Base-by-base conservation (phyloP, 2,329 filamentous ascomycete species). In the Phyllosticta citribraziliensis region DNA sequence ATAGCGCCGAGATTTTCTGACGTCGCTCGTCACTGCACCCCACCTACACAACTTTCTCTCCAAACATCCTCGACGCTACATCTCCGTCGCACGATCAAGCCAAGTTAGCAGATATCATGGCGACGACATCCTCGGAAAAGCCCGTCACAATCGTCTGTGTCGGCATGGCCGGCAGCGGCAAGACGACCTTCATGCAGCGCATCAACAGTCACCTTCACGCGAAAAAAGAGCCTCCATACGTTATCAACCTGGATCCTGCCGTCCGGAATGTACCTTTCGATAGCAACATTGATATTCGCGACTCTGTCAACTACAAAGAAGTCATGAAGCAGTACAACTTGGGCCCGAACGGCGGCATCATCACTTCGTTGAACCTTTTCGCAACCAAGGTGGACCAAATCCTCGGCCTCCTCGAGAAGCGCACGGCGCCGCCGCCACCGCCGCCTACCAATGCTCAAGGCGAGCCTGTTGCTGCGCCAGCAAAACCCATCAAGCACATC, bases 271-370 rank as follows among this genome's bases (percentile, higher is more conserved):
- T 97, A 6, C 94, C 95, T 2, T 99, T 97, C 72, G 93, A 96
- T 67, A 86, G 88, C 74, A 99, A 99, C 76, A 97, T 99, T 76
- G 94, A 99, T 76, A 99, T 99, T 68, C 91, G 95, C 70, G 94
- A 99, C 76, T 94, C 89, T 25, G 93, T 99, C 74, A 97, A 99
- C 82, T 99, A 99, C 80, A 94, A 96, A 74, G 93, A 99, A 76
- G 94, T 99, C 65, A 99, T 99, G 95, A 95, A 93, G 77, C 92
- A 97, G 77, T 97, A 97, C 76, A 97, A 97, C 71, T 84, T 99
- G 0, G 94, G 94, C 0, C 94, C 94, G 9, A 99, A 99, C 78
- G 94, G 94, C 58, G 95, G 92, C 55, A 99, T 99, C 70, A 79
- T 99, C 67, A 99, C 95, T 1, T 94, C 89, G 11, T 79, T 99